phyloP scores from a whole-genome alignment of 2,329 filamentous ascomycete species.

The Paecilomyces sp. region DNA sequence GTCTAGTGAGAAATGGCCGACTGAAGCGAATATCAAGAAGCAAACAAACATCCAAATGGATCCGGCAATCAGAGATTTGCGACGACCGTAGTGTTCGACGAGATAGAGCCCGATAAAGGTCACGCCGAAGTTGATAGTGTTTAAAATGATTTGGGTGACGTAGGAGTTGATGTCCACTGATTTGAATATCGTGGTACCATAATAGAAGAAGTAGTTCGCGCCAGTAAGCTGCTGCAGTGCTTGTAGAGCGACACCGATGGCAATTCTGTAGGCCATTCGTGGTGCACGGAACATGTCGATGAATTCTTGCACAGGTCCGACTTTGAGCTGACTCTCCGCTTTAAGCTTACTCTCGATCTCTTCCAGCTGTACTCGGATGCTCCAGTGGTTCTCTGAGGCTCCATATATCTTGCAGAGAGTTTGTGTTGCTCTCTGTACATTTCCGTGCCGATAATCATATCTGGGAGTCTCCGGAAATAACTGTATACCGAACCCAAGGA shows the following conservation, averaged over 20 bases:
- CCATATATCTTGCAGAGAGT: constrained; percentile 52
- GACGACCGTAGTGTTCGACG: constrained; percentile 62
- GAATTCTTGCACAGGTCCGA: constrained; percentile 30
- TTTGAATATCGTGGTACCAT: constrained; percentile 54
- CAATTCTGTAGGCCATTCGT: constrained; percentile 40
- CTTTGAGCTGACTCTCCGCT: constrained; percentile 38
- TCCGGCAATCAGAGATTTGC: constrained; percentile 60
- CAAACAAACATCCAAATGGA: constrained; percentile 63
- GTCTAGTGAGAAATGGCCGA: constrained; percentile 45
- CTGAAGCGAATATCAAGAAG: constrained; percentile 52
- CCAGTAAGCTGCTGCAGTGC: constrained; percentile 43
- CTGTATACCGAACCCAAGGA: constrained; percentile 49
- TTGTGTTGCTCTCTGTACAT: constrained; percentile 42
- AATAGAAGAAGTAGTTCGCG: constrained; percentile 47
- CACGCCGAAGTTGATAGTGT: constrained; percentile 60
- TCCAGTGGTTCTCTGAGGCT: constrained; percentile 48
- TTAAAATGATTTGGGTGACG: constrained; percentile 60
- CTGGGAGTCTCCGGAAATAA: constrained; percentile 53
- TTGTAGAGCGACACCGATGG: constrained; percentile 40
- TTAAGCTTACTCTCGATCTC: constrained; percentile 56
- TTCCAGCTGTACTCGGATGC: constrained; percentile 47
- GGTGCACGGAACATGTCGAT: constrained; percentile 40
- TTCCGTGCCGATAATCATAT: constrained; percentile 50
- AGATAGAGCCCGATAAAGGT: constrained; percentile 64
- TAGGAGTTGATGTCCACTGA: constrained; percentile 60